Percentiles rank a stretch among this genome's conserved stretches.
These are phyloP conservation scores for Helotiales sp. DNA, from an alignment of 2,329 filamentous ascomycete genomes.

Conservation along the genomic window DNA sequence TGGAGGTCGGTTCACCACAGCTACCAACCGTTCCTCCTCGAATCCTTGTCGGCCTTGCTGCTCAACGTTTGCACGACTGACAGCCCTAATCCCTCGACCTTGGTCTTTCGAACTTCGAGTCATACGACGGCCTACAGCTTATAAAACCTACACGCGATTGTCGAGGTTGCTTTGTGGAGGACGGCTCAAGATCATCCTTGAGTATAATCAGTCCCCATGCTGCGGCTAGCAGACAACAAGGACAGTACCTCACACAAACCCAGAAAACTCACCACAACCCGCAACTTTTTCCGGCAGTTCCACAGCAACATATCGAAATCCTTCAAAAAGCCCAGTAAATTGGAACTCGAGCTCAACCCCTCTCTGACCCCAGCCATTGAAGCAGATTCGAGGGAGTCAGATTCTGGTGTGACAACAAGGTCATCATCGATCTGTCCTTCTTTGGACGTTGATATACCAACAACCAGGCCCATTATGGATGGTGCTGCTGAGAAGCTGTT, in stretches of 20 bases:
- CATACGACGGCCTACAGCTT: neutral
- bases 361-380: neutral
- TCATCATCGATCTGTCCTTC: neutral
- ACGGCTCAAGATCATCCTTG: too few species aligned
- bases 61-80: neutral
- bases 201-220: neutral
- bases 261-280: neutral
- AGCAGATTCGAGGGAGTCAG: neutral
- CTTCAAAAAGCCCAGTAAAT: neutral
- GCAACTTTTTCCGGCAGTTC: neutral
- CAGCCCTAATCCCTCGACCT: neutral
- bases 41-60: neutral
- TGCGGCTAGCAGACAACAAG: neutral
- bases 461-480: slow-evolving; percentile 27
- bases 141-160: too few species aligned
- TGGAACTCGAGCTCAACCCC: neutral
- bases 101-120: neutral
- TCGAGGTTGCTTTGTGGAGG: too few species aligned
- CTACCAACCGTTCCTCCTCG: neutral
- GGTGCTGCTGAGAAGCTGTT: slow-evolving; percentile 29
- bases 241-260: neutral
- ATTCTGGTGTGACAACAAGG: neutral
- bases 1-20: too few species aligned
- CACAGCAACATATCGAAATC: neutral
- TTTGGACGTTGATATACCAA: slow-evolving; percentile 3